A percentile compares a stretch with the other conserved stretches of the same genome.
Evolutionary conservation across 345 rosid genomes (phyloP).

Genomic region (Erodium maritimum): DNA sequence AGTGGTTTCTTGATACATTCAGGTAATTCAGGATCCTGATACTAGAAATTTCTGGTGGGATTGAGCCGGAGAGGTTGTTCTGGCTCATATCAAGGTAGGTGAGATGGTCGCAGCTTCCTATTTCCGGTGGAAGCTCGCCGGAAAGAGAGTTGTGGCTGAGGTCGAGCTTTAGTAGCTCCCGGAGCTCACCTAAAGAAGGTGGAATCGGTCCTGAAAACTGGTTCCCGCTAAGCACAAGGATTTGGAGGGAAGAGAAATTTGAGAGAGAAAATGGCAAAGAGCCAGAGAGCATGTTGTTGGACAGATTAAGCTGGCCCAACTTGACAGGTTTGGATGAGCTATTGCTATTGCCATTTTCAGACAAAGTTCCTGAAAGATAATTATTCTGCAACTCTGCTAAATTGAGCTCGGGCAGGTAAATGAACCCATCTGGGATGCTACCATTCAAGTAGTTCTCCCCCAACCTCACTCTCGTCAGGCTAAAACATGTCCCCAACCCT

Average conservation of each 20-base stretch:
- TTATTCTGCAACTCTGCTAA: constrained; percentile 74
- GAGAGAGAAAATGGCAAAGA: constrained; percentile 52
- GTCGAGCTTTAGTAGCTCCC: constrained; percentile 46
- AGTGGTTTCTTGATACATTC: constrained; percentile 69
- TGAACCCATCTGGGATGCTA: constrained; percentile 53
- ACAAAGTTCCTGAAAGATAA: constrained; percentile 40
- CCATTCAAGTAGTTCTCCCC: constrained; percentile 77
- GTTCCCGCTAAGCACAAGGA: constrained; percentile 51
- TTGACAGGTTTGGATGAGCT: constrained; percentile 17
- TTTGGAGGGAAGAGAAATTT: constrained; percentile 58
- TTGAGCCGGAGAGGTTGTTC: constrained; percentile 50
- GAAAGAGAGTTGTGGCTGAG: constrained; percentile 67
- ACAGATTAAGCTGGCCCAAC: constrained; percentile 56
- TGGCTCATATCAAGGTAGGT: constrained; percentile 60
- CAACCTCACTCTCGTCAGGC: constrained; percentile 53
- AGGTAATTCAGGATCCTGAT: constrained; percentile 59
- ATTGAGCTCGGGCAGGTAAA: constrained; percentile 52
- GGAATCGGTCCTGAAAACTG: constrained; percentile 60
- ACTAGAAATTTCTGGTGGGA: constrained; percentile 42
- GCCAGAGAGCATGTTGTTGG: constrained; percentile 65
- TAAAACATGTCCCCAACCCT: constrained; percentile 55
- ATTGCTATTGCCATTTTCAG: constrained; percentile 19
- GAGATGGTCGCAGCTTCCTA: constrained; percentile 41
- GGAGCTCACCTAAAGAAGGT: constrained; percentile 43
- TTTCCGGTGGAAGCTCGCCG: constrained; percentile 52